phyloP scores from a whole-genome alignment of 2,329 filamentous ascomycete species.

The Colletotrichum sp. region DNA sequence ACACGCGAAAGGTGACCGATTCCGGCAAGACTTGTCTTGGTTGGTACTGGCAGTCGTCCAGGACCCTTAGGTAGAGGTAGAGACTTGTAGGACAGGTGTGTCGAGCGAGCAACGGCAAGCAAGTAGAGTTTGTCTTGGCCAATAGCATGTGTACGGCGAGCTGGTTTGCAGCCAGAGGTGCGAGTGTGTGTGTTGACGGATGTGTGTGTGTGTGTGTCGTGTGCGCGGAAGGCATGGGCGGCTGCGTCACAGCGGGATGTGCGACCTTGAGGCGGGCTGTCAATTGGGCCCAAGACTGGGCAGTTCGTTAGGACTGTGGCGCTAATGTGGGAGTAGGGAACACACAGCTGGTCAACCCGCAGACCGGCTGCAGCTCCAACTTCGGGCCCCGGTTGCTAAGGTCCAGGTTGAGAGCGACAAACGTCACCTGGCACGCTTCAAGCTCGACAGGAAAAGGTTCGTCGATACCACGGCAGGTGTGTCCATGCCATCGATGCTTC shows the following conservation, averaged over 20 bases:
- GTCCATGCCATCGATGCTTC: not conserved
- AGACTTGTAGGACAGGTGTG: not conserved
- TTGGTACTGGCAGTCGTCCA: not conserved
- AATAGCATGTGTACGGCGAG: not conserved
- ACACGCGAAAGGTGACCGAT: not conserved
- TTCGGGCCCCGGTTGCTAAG: not conserved
- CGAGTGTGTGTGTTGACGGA: not conserved
- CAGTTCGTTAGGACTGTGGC: constrained; percentile 12
- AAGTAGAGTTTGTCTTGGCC: not conserved
- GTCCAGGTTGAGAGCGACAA: not conserved
- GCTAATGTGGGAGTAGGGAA: constrained; percentile 18
- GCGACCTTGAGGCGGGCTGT: not conserved
- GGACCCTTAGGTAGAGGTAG: not conserved
- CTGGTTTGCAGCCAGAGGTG: not conserved
- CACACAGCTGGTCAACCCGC: constrained; percentile 9
- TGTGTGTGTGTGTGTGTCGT: not conserved
- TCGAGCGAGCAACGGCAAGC: not conserved
- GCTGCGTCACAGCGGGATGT: constrained; percentile 5
- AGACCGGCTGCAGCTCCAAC: constrained; percentile 1
- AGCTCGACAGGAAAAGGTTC: not conserved
- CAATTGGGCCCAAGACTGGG: constrained; percentile 5
- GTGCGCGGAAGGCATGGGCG: not conserved
- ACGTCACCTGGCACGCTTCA: constrained; percentile 12
- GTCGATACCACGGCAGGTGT: not conserved
- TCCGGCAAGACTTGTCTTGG: not conserved